Base-by-base conservation (phyloP, 2,329 filamentous ascomycete species). In the Venturiaceae sp. region DNA sequence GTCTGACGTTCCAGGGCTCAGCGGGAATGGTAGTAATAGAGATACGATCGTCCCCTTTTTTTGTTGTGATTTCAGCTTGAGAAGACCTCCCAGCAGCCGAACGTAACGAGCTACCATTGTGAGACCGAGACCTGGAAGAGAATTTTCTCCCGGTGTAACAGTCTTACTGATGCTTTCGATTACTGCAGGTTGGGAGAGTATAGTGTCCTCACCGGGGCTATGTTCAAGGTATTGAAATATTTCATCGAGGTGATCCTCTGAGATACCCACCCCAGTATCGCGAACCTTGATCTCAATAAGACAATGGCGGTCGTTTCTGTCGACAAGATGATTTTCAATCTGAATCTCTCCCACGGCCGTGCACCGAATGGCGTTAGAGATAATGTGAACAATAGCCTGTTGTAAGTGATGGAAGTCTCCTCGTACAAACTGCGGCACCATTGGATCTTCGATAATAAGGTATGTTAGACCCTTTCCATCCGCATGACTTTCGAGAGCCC, bases 81-180 rank as follows among this genome's bases (percentile, higher is more conserved):
- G 72, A 66, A 95, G 91, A 0, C 91, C 91, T 60, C 92, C 86
- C 88, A 95, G 94, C 66, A 91, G 95, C n/a, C 85, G 83, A 34
- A 96, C 79, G 34, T 90, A 88, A 36, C 91, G 83, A n/a, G 89
- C 88, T 16, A 95, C 90, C 13, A 95, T 79, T 0, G 91, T 91
- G n/a, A 96, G 77, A 0, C 91, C 91, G 13, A 96, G 79, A 0
- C 91, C 91, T 0, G 95, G 72, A 0, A 83, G 84, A 7, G 75
- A 73, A 11, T 63, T 63, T 3, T 65, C 63, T 13, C 69, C 63
- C 13, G 50, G 37, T 3, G 65, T 65, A 16, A 62, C 55, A 60
- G 66, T 67, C 19, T 26, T 23, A 9, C 44, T 50, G 8, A 50
- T n/a, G 13, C 21, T 50, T 14, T 26, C 44, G 5, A 50, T 16